Conservation (phyloP, 169 alveolate species). For the Theileria sp. region DNA sequence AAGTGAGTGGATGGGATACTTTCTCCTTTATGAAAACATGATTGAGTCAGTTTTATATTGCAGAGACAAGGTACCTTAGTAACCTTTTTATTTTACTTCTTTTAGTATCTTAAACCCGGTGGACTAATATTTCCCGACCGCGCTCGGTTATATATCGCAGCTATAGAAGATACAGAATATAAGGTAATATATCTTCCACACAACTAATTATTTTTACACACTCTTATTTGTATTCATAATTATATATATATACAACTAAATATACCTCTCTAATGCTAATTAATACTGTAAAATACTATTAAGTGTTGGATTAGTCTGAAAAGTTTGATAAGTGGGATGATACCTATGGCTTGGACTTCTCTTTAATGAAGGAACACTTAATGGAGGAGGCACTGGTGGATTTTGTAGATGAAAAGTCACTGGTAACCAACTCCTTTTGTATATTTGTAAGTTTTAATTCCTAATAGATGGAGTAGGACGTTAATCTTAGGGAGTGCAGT, state of each 20-base stretch:
- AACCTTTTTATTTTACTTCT: not conserved
- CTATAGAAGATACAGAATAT: constrained; percentile 95
- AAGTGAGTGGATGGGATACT: constrained; percentile 99
- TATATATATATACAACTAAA: too few relatives aligned
- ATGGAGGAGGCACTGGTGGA: constrained; percentile 96
- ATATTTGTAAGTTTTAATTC: constrained; percentile 49
- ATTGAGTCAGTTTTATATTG: constrained; percentile 93
- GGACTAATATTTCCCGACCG: constrained; percentile 96
- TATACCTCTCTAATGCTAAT: not conserved
- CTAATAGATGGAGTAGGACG: constrained; percentile 68
- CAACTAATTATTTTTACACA: too few relatives aligned
- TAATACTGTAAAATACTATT: not conserved
- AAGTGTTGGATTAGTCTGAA: constrained; percentile 64
- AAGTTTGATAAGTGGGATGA: constrained; percentile 94
- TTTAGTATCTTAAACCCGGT: constrained; percentile 87
- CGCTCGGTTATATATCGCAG: constrained; percentile 91
- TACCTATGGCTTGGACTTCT: constrained; percentile 94
- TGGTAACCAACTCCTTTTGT: constrained; percentile 83
- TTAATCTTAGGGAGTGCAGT: constrained; percentile 89
- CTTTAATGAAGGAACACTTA: constrained; percentile 83
- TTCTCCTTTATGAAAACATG: constrained; percentile 96
- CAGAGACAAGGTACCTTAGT: constrained; percentile 86
- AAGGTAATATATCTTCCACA: too few relatives aligned
- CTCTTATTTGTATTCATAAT: too few relatives aligned
- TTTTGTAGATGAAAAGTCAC: constrained; percentile 81